phyloP scores from a whole-genome alignment of 305 asterid genomes.

The Fraxinus floribunda region DNA sequence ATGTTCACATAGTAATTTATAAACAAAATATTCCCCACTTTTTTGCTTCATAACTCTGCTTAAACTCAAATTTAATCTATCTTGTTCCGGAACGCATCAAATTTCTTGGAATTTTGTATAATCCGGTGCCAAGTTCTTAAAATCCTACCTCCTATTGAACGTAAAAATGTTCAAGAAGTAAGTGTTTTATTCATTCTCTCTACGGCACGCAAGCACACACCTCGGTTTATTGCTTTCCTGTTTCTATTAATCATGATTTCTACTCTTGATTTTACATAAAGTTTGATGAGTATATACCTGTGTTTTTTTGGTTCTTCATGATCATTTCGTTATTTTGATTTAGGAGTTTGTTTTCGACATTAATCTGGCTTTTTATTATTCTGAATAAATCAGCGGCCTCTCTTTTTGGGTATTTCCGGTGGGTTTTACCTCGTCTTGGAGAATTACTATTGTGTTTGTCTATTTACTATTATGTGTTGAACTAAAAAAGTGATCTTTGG shows the following conservation, averaged over 20 bases:
- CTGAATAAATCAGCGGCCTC: neutral
- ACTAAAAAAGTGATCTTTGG: neutral
- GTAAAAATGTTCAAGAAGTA: slow-evolving; percentile 76
- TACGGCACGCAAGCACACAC: neutral
- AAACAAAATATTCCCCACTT: neutral
- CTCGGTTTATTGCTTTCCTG: neutral
- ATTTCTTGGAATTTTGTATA: neutral
- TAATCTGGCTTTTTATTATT: neutral
- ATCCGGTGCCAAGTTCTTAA: slow-evolving; percentile 8
- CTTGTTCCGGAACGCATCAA: neutral
- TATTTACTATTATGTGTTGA: neutral
- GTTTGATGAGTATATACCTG: neutral
- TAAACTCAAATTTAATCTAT: neutral
- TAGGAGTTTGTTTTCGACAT: neutral
- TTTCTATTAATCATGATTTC: neutral
- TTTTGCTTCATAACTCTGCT: neutral
- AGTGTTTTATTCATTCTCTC: slow-evolving; percentile 20
- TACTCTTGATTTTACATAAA: neutral
- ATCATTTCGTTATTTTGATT: neutral
- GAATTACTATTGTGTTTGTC: neutral
- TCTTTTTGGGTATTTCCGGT: neutral
- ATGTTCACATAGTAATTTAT: neutral
- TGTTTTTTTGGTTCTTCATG: neutral
- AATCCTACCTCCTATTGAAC: slow-evolving; percentile 30
- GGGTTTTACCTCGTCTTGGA: neutral